phyloP scores from a whole-genome alignment of 2,329 filamentous ascomycete genomes.

The Exophiala mesophila region DNA sequence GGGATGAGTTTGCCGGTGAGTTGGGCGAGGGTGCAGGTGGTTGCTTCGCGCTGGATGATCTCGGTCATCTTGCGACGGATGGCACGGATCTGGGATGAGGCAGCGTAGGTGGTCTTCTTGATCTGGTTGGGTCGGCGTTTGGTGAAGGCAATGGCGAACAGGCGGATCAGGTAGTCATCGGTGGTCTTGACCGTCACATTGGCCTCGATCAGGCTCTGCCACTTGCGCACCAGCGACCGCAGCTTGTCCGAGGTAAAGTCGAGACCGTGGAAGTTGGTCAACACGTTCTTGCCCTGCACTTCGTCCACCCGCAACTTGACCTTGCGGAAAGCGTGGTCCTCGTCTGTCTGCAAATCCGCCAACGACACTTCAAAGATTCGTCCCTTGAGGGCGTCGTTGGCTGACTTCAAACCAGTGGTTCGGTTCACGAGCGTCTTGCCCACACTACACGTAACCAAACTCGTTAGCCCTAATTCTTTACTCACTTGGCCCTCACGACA shows the following conservation, averaged over 20 bases:
- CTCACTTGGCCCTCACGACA: too few relatives aligned
- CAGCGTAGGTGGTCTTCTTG: conserved; percentile 99
- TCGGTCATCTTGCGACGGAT: conserved; percentile 99
- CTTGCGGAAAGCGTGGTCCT: conserved; percentile 99
- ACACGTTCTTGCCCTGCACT: conserved; percentile 99
- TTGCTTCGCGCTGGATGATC: conserved; percentile 95
- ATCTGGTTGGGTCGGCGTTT: conserved; percentile 99
- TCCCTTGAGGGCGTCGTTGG: conserved; percentile 98
- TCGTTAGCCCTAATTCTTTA: too few relatives aligned
- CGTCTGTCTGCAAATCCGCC: conserved; percentile 98
- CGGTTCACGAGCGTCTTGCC: conserved; percentile 99
- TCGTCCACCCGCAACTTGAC: conserved; percentile 98
- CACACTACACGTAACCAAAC: too few relatives aligned
- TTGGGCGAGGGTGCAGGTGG: conserved; percentile 90
- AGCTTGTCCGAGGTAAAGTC: conserved; percentile 99
- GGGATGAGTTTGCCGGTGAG: conserved; percentile 98
- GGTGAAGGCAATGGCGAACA: conserved; percentile 99
- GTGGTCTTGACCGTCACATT: conserved; percentile 99
- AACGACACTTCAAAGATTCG: conserved; percentile 98
- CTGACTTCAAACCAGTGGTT: conserved; percentile 99
- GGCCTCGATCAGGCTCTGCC: conserved; percentile 98
- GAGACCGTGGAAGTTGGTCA: conserved; percentile 99
- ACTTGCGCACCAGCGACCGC: conserved; percentile 97
- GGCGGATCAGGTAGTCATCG: conserved; percentile 97
- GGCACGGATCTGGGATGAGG: conserved; percentile 91